Percentiles rank a stretch among this genome's conserved stretches.
These are phyloP conservation scores for Thielaviopsis ethacetica DNA, from an alignment of 2,329 filamentous ascomycete species.

Conservation along the genomic window DNA sequence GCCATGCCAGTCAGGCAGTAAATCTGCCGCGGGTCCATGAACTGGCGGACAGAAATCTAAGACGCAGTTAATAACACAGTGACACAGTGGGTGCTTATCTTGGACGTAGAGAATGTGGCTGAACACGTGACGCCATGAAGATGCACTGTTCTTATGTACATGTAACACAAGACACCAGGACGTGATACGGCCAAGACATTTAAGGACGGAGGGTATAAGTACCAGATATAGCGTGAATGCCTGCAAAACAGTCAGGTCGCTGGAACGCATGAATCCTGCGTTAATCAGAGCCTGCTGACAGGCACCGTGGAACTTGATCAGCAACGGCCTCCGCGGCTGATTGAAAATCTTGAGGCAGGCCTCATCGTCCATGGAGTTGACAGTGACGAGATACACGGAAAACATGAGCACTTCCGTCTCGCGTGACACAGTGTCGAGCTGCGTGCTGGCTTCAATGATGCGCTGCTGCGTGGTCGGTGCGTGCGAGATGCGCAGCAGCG, in stretches of 20 bases:
- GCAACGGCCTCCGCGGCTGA: slow-evolving; percentile 33
- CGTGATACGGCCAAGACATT: too few relatives aligned
- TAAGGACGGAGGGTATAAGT: slow-evolving; percentile 16
- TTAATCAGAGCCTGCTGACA: slow-evolving; percentile 50
- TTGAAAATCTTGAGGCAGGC: slow-evolving; percentile 38
- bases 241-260: slow-evolving; percentile 49
- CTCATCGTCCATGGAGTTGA: slow-evolving; percentile 39
- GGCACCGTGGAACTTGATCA: slow-evolving; percentile 37
- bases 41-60: slow-evolving; percentile 31
- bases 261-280: slow-evolving; percentile 48
- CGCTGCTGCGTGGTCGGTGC: slow-evolving; percentile 47
- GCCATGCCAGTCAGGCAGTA: slow-evolving; percentile 43
- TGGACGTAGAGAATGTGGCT: not conserved
- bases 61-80: not conserved
- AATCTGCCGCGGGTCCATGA: slow-evolving; percentile 37
- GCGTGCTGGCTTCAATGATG: slow-evolving; percentile 44
- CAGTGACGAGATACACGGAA: slow-evolving; percentile 41
- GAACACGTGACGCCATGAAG: too few relatives aligned
- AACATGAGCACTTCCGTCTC: slow-evolving; percentile 55
- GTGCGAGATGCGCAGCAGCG: slow-evolving; percentile 51
- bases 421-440: slow-evolving; percentile 25
- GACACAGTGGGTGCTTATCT: not conserved
- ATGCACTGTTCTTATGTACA: too few relatives aligned
- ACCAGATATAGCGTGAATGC: slow-evolving; percentile 52
- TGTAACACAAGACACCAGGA: too few relatives aligned